These are phyloP conservation scores for Crataegus laevigata DNA, from an alignment of 306 rosid species.

Conservation along the genomic window DNA sequence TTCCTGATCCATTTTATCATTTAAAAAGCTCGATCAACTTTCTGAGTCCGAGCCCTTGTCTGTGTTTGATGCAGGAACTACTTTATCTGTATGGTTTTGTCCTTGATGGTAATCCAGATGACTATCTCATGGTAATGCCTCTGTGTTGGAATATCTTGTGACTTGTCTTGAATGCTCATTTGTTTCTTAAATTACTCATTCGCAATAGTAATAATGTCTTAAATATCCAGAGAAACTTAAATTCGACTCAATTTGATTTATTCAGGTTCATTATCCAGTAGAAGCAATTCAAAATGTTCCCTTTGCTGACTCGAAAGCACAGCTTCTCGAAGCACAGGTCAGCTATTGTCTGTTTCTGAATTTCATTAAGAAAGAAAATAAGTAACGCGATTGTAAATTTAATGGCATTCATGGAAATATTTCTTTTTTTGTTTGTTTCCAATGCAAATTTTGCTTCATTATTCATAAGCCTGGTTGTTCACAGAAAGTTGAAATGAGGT, in stretches of 20 bases:
- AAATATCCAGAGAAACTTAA: neutral
- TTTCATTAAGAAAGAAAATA: neutral
- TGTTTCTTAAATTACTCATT: neutral
- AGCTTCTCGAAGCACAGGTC: constrained; percentile 91
- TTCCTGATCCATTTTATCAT: neutral
- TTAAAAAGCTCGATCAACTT: neutral
- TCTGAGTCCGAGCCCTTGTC: constrained; percentile 10
- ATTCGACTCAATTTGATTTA: neutral
- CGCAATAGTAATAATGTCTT: neutral
- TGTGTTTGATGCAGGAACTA: constrained; percentile 67
- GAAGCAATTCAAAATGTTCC: constrained; percentile 62
- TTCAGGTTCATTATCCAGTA: constrained; percentile 78
- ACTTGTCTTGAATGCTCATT: neutral
- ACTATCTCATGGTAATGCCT: constrained; percentile 85
- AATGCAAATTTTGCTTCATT: neutral
- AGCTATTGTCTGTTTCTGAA: constrained; percentile 9
- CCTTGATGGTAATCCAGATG: constrained; percentile 74
- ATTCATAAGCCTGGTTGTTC: constrained; percentile 6
- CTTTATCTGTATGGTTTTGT: constrained; percentile 87
- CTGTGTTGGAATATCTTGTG: constrained; percentile 5
- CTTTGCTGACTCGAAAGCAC: constrained; percentile 59
- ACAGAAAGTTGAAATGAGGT: constrained; percentile 92
- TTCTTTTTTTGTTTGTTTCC: neutral
- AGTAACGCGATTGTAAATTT: neutral
- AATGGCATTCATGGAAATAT: neutral